Evolutionary conservation across 2,329 filamentous ascomycete genomes (phyloP).

Genomic region (Ophiostoma montium): DNA sequence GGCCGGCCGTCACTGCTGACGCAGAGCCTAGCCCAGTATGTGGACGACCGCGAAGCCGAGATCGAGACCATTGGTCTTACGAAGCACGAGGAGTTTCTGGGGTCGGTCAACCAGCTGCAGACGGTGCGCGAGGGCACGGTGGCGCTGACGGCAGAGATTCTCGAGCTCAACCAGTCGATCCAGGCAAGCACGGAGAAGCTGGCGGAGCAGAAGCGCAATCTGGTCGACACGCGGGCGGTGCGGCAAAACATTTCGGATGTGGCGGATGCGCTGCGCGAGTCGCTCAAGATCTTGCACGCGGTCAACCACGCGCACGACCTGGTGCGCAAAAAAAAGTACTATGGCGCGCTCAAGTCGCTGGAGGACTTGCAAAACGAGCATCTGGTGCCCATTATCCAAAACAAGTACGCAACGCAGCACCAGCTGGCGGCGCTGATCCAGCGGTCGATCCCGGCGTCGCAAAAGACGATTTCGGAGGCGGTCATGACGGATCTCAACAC

Average conservation of each 20-base stretch:
- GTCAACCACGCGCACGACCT: conserved; percentile 92
- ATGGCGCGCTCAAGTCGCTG: conserved; percentile 80
- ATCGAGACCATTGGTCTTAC: conserved; percentile 91
- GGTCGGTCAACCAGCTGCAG: conserved; percentile 87
- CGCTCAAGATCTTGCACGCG: conserved; percentile 77
- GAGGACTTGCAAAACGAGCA: conserved; percentile 96
- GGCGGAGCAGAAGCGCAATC: conserved; percentile 81
- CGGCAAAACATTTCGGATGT: conserved; percentile 94
- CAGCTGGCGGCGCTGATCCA: conserved; percentile 93
- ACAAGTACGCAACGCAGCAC: conserved; percentile 84
- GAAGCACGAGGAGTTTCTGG: conserved; percentile 93
- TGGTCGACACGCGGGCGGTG: conserved; percentile 84
- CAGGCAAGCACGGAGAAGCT: conserved; percentile 89
- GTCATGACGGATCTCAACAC: conserved; percentile 96
- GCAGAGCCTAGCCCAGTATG: conserved; percentile 67
- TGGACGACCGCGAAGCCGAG: conserved; percentile 72
- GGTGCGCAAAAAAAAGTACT: conserved; percentile 85
- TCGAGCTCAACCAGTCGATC: conserved; percentile 86
- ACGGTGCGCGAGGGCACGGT: conserved; percentile 84
- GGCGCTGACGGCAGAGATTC: conserved; percentile 73
- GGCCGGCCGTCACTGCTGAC: conserved; percentile 60
- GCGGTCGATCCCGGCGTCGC: conserved; percentile 83
- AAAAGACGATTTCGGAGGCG: conserved; percentile 85
- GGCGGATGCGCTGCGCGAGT: conserved; percentile 75
- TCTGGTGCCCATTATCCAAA: conserved; percentile 55